These are phyloP conservation scores for Ulmus americana DNA, from an alignment of 331 rosid genomes.

Conservation along the genomic window DNA sequence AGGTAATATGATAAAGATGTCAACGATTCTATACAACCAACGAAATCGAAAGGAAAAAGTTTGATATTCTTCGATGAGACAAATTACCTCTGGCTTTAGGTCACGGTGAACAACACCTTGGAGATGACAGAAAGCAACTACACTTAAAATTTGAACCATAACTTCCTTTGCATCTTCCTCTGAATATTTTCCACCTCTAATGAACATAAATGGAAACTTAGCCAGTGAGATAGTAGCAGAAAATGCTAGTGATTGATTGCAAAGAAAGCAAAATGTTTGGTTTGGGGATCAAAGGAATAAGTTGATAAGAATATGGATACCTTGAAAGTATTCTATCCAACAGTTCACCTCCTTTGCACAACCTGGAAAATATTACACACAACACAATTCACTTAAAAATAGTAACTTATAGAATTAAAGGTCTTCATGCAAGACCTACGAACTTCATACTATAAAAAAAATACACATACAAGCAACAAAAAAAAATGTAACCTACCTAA, in stretches of 20 bases:
- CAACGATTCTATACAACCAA: too few relatives aligned
- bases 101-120: constrained; percentile 93
- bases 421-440: not conserved
- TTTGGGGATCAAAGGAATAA: constrained; percentile 14
- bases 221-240: constrained; percentile 19
- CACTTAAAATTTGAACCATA: constrained; percentile 69
- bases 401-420: constrained; percentile 2
- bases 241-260: constrained; percentile 7
- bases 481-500: too few relatives aligned
- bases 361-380: constrained; percentile 40
- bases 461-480: too few relatives aligned
- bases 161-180: constrained; percentile 80
- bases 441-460: too few relatives aligned
- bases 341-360: constrained; percentile 87
- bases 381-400: constrained; percentile 11
- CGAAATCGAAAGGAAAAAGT: not conserved
- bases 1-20: not conserved
- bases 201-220: constrained; percentile 20
- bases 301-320: constrained; percentile 28
- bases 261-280: constrained; percentile 18
- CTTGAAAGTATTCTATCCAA: constrained; percentile 84
- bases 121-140: constrained; percentile 75
- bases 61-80: constrained; percentile 12
- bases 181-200: constrained; percentile 78
- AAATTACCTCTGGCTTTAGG: constrained; percentile 79